Base-by-base conservation (phyloP, 2,329 filamentous ascomycete genomes). In the Stylonectria norvegica region DNA sequence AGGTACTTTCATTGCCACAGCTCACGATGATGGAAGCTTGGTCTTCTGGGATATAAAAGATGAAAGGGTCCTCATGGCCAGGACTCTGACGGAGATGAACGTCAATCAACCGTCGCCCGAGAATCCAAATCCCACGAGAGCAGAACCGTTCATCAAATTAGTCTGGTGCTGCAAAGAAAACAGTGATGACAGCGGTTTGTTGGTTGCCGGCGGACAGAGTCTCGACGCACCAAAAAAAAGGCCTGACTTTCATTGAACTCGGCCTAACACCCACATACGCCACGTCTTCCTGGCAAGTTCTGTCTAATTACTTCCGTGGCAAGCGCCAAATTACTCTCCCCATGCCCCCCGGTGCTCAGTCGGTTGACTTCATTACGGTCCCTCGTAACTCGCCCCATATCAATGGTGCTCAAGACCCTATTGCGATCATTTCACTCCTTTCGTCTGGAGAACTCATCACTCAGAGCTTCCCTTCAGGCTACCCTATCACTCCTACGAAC, bases 21-120 rank as follows among this genome's bases (percentile, higher is more conserved):
- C 83, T 1, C 86, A 96, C 58, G 89, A 95, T 40, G 93, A 98
- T 60, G 85, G 86, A 22, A 95, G 88, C 53, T 70, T 98, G 33
- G 91, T 95, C 0, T 85, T 97, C 52, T 98, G 91, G 90, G 93
- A 98, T 62, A 72, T 85, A 1, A 94, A 89, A 56, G 91, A 97
- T 58, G 89, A 88, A 6, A 81, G 86, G 41, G 70, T 95, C 25
- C 69, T 98, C 5, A 81, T 89, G 72, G 90, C 91, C 4, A 76
- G 93, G 53, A 95, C 87, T 1, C 65, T 96, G 20, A 79, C 83
- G 40, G 80, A 88, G 41, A 78, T 78, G 4, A 78, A 87, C 53
- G 71, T 97, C 39, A 78, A 96, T 52, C 77, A 83, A 47, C 81
- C 84, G 3, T 65, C 74, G 4, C 73, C 72, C 1, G 72, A 71